Evolutionary conservation across 106 monocot genomes (phyloP), one percentile per base, ranked within the genome.

Genomic region (Iris macrosiphon): DNA sequence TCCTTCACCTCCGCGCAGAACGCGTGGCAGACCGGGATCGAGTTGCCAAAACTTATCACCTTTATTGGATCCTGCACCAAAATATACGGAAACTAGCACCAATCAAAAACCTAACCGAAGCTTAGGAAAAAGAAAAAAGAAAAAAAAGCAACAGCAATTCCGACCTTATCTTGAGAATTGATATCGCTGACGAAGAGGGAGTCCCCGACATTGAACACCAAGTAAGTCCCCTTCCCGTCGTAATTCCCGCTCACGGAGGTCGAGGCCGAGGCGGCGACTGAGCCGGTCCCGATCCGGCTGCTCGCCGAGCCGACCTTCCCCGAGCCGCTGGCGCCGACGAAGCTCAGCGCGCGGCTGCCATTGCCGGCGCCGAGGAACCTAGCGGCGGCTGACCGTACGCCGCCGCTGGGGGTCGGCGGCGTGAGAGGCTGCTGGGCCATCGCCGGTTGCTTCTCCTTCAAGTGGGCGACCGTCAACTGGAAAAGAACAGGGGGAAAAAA

Each of bases 101-200:
- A 3, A 29, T 27, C 23, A 40, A 16, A 24, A 35, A 27, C 28
- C 28, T 51, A 63, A 17, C 28, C 31, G 5, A 72, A 55, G 30
- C 16, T 39, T 52, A 46, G 15, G 26, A 10, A 68, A 52, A 49
- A 38, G 13, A 39, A 34, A 45, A 31, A 16, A 21, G 12, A 29
- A 49, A 4, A 21, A n/a, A 62, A 48, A 34, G n/a, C 17, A 38
- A 53, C n/a, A n/a, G n/a, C n/a, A n/a, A n/a, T n/a, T n/a, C n/a
- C n/a, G 25, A 94, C 95, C 96, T 96, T 96, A 31, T 96, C 96
- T 49, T 76, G 79, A 0, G 89, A 96, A 68, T 90, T 90, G 21
- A 90, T 79, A 57, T 96, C 96, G 47, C 85, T 90, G 32, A 96
- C 63, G 67, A 86, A 90, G 10, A 96, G 57, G 2, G 82, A 80